Evolutionary conservation across 2,329 filamentous ascomycete genomes (phyloP), one percentile per base, ranked within the genome.

Genomic region (Apiospora marii): DNA sequence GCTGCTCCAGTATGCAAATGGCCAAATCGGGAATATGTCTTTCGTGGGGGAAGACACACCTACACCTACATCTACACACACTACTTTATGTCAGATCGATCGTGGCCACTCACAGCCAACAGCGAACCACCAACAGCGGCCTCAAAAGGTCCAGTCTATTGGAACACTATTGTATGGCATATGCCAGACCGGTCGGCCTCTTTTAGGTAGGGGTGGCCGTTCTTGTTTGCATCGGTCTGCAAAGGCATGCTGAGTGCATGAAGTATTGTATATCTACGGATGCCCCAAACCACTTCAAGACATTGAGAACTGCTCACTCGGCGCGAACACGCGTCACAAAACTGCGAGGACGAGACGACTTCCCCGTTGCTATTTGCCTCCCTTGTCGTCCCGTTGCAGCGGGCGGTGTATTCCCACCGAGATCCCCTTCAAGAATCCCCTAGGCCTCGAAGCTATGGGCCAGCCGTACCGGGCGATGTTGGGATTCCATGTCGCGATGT

Each of bases 1-100:
- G 58, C 58, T 64, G 58, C 34, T n/a, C 34, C 34, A 64, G 58
- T 64, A 41, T 64, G 58, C 58, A 64, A 37, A n/a, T 41, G 58
- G 34, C 58, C 58, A 64, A 64, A 64, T 64, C 34, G 34, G 58
- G 58, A n/a, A 64, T 41, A 1, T n/a, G n/a, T 41, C 19, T 64
- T 34, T 64, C 30, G 58, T 64, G 58, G 58, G 53, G 53, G 53
- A 27, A 37, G 53, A 34, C 22, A 41, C 4, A 41, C 37, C 58
- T 7, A n/a, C 51, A 34, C 24, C 49, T 30, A 13, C 49, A 30
- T 8, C 10, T 16, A 61, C 34, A 64, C 34, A 37, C 58, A 64
- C 58, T 24, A n/a, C 34, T 22, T n/a, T 7, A 64, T 24, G 10
- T 41, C 58, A 64, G 58, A 41, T 41, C 34, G 30, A 64, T 64